A percentile compares a stretch with the other conserved stretches of the same genome.
These are phyloP conservation scores for Marasmius sp. DNA, from an alignment of 1,284 basidiomycete species.

Conservation along the genomic window DNA sequence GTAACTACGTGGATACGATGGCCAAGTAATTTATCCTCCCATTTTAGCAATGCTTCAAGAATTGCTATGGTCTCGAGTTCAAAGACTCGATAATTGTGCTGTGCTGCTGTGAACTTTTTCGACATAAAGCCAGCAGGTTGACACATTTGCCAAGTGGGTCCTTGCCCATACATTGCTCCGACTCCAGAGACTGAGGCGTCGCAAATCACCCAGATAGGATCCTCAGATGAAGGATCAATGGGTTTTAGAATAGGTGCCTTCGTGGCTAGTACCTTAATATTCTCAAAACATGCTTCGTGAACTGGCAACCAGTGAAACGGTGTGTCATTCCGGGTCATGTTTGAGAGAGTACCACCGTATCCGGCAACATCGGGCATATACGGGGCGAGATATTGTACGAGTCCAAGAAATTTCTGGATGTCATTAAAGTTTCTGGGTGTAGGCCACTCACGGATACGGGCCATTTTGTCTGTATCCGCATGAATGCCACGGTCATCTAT, in stretches of 20 bases:
- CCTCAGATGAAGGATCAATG: neutral
- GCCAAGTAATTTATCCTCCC: constrained; percentile 36
- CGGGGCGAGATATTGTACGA: constrained; percentile 38
- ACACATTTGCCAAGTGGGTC: constrained; percentile 31
- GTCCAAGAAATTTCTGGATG: constrained; percentile 38
- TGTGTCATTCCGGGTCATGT: constrained; percentile 13
- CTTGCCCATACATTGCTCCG: constrained; percentile 38
- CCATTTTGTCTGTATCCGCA: constrained; percentile 24
- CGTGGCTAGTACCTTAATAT: constrained; percentile 6
- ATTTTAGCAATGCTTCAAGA: constrained; percentile 34
- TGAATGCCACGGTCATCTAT: constrained; percentile 27
- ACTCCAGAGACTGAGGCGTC: constrained; percentile 37
- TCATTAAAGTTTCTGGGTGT: constrained; percentile 31
- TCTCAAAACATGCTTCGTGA: constrained; percentile 12
- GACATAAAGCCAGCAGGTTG: constrained; percentile 39
- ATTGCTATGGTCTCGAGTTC: constrained; percentile 38
- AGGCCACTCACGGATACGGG: constrained; percentile 28
- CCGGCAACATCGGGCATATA: constrained; percentile 37
- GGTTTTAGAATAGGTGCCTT: constrained; percentile 11
- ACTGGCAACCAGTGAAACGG: constrained; percentile 14
- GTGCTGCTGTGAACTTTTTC: constrained; percentile 36
- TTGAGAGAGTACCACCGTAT: constrained; percentile 22
- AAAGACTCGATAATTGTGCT: constrained; percentile 35
- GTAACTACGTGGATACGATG: constrained; percentile 30
- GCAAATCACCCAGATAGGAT: constrained; percentile 26